These are phyloP conservation scores for Fusarium burgessii DNA, from an alignment of 2,329 filamentous ascomycete species.

Conservation along the genomic window DNA sequence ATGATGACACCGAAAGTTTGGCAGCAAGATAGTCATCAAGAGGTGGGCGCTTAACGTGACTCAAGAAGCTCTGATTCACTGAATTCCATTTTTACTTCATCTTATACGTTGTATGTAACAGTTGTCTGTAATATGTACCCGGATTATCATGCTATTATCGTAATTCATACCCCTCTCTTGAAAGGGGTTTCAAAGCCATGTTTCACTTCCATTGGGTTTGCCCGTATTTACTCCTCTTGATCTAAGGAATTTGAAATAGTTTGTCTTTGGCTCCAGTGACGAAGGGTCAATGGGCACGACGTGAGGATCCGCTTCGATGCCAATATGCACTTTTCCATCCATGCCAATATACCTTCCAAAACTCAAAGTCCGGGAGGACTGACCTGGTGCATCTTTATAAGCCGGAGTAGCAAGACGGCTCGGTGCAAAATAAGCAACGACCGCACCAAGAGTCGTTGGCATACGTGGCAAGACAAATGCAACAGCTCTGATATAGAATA, in stretches of 20 bases:
- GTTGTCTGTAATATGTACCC: too few species aligned
- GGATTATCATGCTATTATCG: not conserved
- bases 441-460: conserved; percentile 62
- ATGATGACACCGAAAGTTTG: too few species aligned
- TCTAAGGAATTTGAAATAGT: not conserved
- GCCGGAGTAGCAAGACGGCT: conserved; percentile 50
- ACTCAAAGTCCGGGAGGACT: conserved; percentile 51
- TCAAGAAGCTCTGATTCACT: too few species aligned
- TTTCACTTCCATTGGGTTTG: not conserved
- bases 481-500: conserved; percentile 57
- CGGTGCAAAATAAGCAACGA: conserved; percentile 61
- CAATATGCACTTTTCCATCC: conserved; percentile 61
- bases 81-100: too few species aligned
- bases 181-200: conserved; percentile 5
- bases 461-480: conserved; percentile 61
- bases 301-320: conserved; percentile 63
- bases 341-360: conserved; percentile 63
- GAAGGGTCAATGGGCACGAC: conserved; percentile 48
- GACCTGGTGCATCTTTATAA: not conserved
- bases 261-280: not conserved
- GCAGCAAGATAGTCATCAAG: too few species aligned
- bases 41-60: too few species aligned
- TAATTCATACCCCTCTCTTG: not conserved
- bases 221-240: not conserved
- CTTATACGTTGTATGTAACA: too few species aligned